Percentiles rank a stretch among this genome's conserved stretches.
These are phyloP conservation scores for Fragaria iinumae DNA, from an alignment of 306 rosid species.

Conservation along the genomic window DNA sequence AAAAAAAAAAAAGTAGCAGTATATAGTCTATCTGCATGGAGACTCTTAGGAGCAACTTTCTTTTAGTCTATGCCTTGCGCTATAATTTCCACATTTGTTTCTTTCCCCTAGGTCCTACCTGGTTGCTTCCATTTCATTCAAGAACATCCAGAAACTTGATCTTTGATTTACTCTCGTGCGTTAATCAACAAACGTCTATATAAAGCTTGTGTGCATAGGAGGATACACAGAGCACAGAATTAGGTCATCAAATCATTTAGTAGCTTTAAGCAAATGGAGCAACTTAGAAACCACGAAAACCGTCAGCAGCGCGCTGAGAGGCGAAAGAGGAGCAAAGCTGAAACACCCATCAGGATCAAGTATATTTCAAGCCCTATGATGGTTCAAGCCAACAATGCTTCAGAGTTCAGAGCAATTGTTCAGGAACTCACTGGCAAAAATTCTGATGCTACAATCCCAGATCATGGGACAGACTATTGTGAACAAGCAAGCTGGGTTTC, in stretches of 20 bases:
- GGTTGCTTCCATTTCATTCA: slow-evolving; percentile 11
- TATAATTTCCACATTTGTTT: no score
- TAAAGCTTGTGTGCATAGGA: background rate
- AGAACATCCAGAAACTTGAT: background rate
- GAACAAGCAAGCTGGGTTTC: slow-evolving; percentile 17
- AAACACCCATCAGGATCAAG: slow-evolving; percentile 39
- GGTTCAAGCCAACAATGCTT: slow-evolving; percentile 41
- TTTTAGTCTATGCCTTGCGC: background rate
- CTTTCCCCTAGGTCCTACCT: background rate
- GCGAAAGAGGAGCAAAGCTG: slow-evolving; percentile 19
- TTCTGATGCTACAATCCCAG: slow-evolving; percentile 6
- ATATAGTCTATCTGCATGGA: background rate
- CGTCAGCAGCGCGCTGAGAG: background rate
- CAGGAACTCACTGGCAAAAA: slow-evolving; percentile 47
- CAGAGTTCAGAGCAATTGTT: slow-evolving; percentile 53
- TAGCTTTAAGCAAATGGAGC: slow-evolving; percentile 17
- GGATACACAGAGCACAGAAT: background rate
- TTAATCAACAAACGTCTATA: background rate
- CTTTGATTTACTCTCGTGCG: background rate
- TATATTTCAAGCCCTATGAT: slow-evolving; percentile 51
- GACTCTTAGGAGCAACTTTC: background rate
- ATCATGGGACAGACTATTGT: background rate
- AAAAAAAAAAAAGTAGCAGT: no score
- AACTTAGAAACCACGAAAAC: background rate
- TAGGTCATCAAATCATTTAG: background rate